Base-by-base conservation (phyloP, 1,139 yeast species). In the Saccharomycopsis crataegensis region DNA sequence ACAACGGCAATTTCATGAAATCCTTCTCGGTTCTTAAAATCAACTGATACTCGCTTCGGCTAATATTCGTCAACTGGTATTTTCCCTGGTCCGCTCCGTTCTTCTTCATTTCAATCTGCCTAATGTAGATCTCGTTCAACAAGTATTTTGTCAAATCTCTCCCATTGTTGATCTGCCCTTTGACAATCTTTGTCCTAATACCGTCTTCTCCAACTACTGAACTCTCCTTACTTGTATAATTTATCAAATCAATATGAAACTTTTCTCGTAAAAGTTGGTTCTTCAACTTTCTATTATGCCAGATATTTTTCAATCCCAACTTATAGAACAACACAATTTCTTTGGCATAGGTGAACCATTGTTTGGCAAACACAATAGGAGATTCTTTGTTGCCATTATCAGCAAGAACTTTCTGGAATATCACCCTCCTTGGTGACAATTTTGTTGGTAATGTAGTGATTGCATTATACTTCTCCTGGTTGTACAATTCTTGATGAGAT, bases 11-110 rank as follows among this genome's bases (percentile, higher is more conserved):
- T 63, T 83, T 84, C 51, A 62, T 59, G 57, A 79, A 70, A 64
- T 86, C 91, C 1, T 64, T 64, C 8, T 74, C 75, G 0, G 89
- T 81, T 51, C 94, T 71, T n/a, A 76, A 65, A 38, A 84, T 65
- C 6, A 77, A 64, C 60, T 81, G 84, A 59, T 71, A 79, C 53
- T 85, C 78, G 1, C 68, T 62, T 55, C 94, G 71, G 0, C 78
- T 65, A n/a, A 86, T 62, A 43, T 64, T 63, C 14, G 62, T 52
- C 1, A 61, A 16, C 11, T 49, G 28, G 8, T 17, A 12, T 43
- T 42, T 33, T 11, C 36, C 6, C 40, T 28, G 1, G 17, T 22
- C 28, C 28, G 28, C 28, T 4, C 28, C 28, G 28, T 22, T 22
- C 28, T 46, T 46, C 38, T 50, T 51, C 14, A 22, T 17, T 37